Evolutionary conservation across 805 yeast genomes (phyloP).

Genomic region (Saccharomycopsis babjevae): DNA sequence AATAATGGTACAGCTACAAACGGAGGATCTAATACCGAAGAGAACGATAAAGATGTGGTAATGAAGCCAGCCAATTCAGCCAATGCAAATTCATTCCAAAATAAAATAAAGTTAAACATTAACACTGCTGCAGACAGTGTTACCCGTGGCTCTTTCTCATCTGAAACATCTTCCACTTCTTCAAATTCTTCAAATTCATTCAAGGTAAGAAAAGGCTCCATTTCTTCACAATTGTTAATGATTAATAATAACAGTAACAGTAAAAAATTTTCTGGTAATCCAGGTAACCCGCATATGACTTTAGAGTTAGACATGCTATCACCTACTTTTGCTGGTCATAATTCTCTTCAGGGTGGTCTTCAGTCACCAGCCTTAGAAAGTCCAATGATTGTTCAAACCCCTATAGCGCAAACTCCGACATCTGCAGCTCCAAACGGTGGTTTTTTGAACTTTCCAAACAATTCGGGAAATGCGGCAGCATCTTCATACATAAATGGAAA

Average conservation of each 20-base stretch:
- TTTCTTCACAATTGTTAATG: background rate
- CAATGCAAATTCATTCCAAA: background rate
- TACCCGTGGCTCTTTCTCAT: background rate
- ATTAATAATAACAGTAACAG: background rate
- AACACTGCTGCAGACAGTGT: constrained; percentile 1
- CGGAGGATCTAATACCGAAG: background rate
- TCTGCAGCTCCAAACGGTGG: constrained; percentile 1
- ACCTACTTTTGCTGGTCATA: background rate
- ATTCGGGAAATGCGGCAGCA: background rate
- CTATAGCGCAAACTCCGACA: background rate
- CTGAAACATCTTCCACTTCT: constrained; percentile 4
- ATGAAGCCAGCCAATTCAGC: background rate
- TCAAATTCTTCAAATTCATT: constrained; percentile 1
- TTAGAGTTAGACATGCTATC: background rate
- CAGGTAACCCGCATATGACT: background rate
- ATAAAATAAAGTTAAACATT: background rate
- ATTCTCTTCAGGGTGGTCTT: background rate
- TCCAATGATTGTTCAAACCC: background rate
- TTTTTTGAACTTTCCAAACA: background rate
- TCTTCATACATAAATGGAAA: background rate
- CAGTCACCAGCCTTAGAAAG: background rate
- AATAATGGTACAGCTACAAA: background rate
- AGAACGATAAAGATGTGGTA: background rate
- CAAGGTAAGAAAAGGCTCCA: background rate
- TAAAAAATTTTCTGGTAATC: background rate